Evolutionary conservation across 371 early-diverging fungal species (phyloP).

Genomic region (Mortierella sp.): DNA sequence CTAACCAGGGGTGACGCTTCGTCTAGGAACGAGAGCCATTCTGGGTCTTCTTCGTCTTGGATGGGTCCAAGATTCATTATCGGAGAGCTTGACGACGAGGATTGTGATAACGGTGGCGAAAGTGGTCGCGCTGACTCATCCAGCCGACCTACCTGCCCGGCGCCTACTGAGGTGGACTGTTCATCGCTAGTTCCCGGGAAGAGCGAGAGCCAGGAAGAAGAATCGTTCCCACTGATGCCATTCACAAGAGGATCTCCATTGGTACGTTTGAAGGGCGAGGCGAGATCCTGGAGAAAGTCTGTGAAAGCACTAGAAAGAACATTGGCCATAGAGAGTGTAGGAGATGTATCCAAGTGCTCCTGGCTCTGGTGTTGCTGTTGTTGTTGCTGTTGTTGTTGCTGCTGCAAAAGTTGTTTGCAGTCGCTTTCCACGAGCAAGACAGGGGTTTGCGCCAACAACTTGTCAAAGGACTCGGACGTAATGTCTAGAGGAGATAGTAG

Average conservation of each 20-base stretch:
- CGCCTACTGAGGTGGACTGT: neutral
- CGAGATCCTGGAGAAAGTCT: slow-evolving; percentile 9
- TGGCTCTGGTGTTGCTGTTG: slow-evolving; percentile 15
- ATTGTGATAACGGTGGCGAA: slow-evolving; percentile 5
- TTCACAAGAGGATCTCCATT: slow-evolving; percentile 20
- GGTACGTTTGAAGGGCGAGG: slow-evolving; percentile 13
- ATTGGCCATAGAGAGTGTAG: slow-evolving; percentile 5
- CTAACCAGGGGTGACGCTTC: slow-evolving; percentile 26
- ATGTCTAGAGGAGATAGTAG: slow-evolving; percentile 10
- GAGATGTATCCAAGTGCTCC: slow-evolving; percentile 6
- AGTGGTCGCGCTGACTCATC: neutral
- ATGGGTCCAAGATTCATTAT: neutral
- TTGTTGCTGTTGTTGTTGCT: slow-evolving; percentile 17
- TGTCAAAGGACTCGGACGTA: slow-evolving; percentile 18
- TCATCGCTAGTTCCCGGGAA: slow-evolving; percentile 18
- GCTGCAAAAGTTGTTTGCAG: slow-evolving; percentile 11
- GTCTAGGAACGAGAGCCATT: slow-evolving; percentile 37
- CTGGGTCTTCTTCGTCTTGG: slow-evolving; percentile 20
- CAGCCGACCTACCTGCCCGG: slow-evolving; percentile 2
- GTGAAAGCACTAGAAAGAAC: slow-evolving; percentile 6
- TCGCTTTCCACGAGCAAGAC: slow-evolving; percentile 20
- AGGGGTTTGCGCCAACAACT: slow-evolving; percentile 25
- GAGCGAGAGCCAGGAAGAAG: slow-evolving; percentile 25
- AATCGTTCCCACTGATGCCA: slow-evolving; percentile 9
- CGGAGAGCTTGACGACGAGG: slow-evolving; percentile 10